phyloP scores from a whole-genome alignment of 768 basidiomycete species.

The Amanita pseudoporphyria region DNA sequence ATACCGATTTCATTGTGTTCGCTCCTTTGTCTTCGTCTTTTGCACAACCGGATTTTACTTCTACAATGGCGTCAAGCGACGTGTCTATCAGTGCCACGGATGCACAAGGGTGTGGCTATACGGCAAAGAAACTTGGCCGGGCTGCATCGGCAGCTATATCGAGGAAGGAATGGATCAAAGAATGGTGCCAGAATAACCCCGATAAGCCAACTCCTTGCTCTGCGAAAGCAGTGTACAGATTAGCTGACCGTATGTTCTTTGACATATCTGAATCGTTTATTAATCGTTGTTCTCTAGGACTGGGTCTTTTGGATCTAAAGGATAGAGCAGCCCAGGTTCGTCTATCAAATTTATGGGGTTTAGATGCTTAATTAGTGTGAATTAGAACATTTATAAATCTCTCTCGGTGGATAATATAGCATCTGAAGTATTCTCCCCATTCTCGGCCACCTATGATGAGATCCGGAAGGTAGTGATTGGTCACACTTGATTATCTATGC shows the following conservation, averaged over 20 bases:
- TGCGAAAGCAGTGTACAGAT: constrained; percentile 74
- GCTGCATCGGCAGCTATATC: constrained; percentile 18
- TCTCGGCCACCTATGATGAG: constrained; percentile 74
- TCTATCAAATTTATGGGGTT: not conserved
- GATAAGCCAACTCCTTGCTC: constrained; percentile 62
- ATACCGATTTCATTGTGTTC: constrained; percentile 78
- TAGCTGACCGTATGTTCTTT: constrained; percentile 63
- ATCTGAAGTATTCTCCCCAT: constrained; percentile 79
- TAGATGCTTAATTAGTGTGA: not conserved
- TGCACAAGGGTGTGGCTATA: constrained; percentile 16
- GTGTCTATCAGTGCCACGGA: constrained; percentile 22
- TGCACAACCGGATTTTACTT: constrained; percentile 17
- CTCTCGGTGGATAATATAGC: constrained; percentile 75
- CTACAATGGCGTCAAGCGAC: constrained; percentile 17
- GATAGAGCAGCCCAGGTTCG: constrained; percentile 53
- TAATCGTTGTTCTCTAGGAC: constrained; percentile 30
- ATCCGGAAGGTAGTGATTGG: constrained; percentile 51
- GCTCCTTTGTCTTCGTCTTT: constrained; percentile 77
- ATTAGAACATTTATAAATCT: constrained; percentile 65
- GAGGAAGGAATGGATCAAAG: constrained; percentile 59
- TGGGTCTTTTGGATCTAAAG: constrained; percentile 65
- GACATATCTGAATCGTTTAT: not conserved
- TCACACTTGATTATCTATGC: constrained; percentile 24
- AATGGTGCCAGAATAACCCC: constrained; percentile 55
- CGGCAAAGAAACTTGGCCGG: constrained; percentile 12